Base-by-base conservation (phyloP, 108 stramenopile species). In the Thalassiosira profunda region DNA sequence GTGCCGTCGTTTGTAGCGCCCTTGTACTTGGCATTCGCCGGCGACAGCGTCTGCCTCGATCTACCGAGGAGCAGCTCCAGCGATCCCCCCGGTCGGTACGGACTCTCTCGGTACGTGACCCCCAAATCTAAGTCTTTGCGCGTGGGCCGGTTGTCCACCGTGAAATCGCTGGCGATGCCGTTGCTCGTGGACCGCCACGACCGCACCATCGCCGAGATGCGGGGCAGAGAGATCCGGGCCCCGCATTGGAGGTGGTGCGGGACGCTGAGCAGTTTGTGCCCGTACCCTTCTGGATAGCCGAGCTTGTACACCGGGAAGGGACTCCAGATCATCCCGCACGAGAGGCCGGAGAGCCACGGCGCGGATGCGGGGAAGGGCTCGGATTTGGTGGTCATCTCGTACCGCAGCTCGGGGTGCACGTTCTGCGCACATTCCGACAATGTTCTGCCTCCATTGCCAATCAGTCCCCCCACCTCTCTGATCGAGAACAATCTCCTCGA, bases 401-500 rank as follows among this genome's bases (percentile, higher is more conserved):
- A 77, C 3, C 40, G 17, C 38, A 77, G 21, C 43, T 76, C 75
- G 24, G 75, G 75, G 34, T 68, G 60, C 0, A 76, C 58, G 49
- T 63, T 63, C 20, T 33, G 40, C 4, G 49, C 1, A 55, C 52
- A 67, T 15, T 67, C 66, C 17, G 66, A 63, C 28, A 28, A 63
- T 15, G 49, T 52, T 25, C 37, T 54, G 15, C 36, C 20, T 53
- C 51, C 53, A 21, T 34, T 8, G 24, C 11, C 41, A 29, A 61
- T 24, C 3, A n/a, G 31, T 18, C 42, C 29, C 37, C 24, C 10
- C 17, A 61, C 1, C 11, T 42, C 26, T 29, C 28, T n/a, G 21
- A 33, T 10, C 20, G 64, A 49, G 36, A 60, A 58, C 7, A 67
- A 55, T 43, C 40, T 41, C 54, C 60, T 62, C 33, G 65, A 25